Conservation (phyloP, 2,329 filamentous ascomycete genomes). For the Fusarium hostae region DNA sequence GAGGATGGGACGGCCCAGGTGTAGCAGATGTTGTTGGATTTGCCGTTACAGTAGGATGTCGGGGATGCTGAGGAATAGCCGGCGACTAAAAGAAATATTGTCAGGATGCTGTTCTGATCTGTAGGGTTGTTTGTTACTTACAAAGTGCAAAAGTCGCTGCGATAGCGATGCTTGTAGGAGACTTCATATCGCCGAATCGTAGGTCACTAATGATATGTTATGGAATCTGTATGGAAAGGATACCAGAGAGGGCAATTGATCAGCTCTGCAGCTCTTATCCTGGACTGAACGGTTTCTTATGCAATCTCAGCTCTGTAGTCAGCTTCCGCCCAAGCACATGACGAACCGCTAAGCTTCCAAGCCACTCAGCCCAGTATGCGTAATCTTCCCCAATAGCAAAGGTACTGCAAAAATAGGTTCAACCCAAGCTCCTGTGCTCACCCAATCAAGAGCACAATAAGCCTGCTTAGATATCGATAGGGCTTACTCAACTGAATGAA, state of each 20-base stretch:
- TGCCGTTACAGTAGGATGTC: neutral
- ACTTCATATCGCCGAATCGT: neutral
- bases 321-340: neutral
- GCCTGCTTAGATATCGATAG: neutral
- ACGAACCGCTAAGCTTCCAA: neutral
- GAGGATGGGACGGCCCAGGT: neutral
- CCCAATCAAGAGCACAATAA: neutral
- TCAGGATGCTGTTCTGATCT: neutral
- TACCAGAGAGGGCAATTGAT: rapidly evolving
- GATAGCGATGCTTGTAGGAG: neutral
- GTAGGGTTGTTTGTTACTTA: neutral
- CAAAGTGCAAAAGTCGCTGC: neutral
- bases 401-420: neutral
- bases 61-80: neutral
- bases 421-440: rapidly evolving
- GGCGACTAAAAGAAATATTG: neutral
- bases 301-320: rapidly evolving
- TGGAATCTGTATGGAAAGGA: rapidly evolving
- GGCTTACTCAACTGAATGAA: neutral
- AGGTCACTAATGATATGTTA: rapidly evolving
- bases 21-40: neutral
- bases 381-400: neutral
- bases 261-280: neutral
- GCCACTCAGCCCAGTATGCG: neutral
- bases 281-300: neutral